Conservation (phyloP, 1,284 basidiomycete genomes). For the Sanghuangporus weigelae region DNA sequence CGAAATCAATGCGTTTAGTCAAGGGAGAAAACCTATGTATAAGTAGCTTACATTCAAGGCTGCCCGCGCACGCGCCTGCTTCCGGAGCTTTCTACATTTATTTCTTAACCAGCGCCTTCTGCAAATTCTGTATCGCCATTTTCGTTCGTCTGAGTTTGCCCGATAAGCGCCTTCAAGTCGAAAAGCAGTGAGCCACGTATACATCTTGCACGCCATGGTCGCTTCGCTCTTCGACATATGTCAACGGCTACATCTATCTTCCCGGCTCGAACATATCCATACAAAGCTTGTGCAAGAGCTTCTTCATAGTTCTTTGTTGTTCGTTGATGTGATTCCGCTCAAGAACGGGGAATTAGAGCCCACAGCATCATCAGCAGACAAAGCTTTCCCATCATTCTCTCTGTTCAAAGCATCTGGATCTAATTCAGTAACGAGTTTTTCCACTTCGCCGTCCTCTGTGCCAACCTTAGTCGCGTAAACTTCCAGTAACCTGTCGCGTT, state of each 20-base stretch:
- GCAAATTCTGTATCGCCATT: conserved; percentile 37
- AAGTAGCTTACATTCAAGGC: conserved; percentile 62
- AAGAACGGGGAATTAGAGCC: conserved; percentile 23
- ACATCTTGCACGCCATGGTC: conserved; percentile 88
- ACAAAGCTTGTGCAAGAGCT: conserved; percentile 66
- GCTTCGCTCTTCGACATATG: conserved; percentile 77
- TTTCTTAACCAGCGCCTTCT: conserved; percentile 64
- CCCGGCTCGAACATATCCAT: conserved; percentile 77
- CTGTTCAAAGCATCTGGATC: conserved; percentile 72
- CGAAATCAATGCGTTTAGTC: not conserved
- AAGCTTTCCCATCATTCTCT: conserved; percentile 42
- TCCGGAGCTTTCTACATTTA: conserved; percentile 75
- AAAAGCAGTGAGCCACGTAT: conserved; percentile 77
- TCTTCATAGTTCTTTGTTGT: conserved; percentile 69
- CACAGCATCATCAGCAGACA: conserved; percentile 73
- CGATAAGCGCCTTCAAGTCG: conserved; percentile 65
- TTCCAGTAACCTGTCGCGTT: conserved; percentile 75
- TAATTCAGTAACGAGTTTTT: conserved; percentile 57
- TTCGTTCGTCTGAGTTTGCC: conserved; percentile 36
- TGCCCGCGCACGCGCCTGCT: conserved; percentile 73
- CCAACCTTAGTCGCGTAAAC: conserved; percentile 70
- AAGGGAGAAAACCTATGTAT: not conserved
- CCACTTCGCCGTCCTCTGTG: conserved; percentile 46
- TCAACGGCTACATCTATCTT: conserved; percentile 79
- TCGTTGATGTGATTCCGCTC: not conserved